Evolutionary conservation across 106 monocot species (phyloP).

Genomic region (Chionographis japonica): DNA sequence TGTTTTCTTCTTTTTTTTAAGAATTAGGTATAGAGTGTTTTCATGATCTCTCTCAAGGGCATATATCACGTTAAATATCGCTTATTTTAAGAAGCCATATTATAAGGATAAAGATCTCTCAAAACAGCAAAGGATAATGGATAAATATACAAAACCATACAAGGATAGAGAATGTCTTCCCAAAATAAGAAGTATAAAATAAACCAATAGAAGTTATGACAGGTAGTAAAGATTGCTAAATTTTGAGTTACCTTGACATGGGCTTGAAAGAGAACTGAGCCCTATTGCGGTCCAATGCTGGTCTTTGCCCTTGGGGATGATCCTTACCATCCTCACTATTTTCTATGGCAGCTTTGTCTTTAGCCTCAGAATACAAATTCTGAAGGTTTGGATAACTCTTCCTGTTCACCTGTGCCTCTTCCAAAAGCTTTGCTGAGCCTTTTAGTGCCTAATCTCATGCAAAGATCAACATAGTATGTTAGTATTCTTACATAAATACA

Average conservation of each 20-base stretch:
- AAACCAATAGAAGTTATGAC: no score
- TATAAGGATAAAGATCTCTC: no score
- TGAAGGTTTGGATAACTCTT: slow-evolving; percentile 4
- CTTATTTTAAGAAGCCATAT: no score
- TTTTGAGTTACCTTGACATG: slow-evolving; percentile 12
- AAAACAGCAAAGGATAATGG: no score
- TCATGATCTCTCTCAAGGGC: no score
- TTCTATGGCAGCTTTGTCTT: background rate
- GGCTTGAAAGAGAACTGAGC: slow-evolving; percentile 45
- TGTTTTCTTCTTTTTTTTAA: no score
- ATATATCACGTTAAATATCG: no score
- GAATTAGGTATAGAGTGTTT: no score
- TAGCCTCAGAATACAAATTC: background rate
- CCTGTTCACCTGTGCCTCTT: slow-evolving; percentile 23
- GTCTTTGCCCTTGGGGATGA: slow-evolving; percentile 28
- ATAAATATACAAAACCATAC: no score
- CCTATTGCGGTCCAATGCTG: slow-evolving; percentile 41
- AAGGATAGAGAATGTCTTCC: no score
- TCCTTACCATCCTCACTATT: slow-evolving; percentile 8
- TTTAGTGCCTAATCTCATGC: slow-evolving; percentile 12
- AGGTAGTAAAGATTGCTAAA: no score
- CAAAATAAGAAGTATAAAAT: no score
- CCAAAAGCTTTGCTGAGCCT: slow-evolving; percentile 22
- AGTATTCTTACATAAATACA: background rate
- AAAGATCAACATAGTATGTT: background rate